Conservation (phyloP, 78 protist species). For the Corallochytrium limacisporum region DNA sequence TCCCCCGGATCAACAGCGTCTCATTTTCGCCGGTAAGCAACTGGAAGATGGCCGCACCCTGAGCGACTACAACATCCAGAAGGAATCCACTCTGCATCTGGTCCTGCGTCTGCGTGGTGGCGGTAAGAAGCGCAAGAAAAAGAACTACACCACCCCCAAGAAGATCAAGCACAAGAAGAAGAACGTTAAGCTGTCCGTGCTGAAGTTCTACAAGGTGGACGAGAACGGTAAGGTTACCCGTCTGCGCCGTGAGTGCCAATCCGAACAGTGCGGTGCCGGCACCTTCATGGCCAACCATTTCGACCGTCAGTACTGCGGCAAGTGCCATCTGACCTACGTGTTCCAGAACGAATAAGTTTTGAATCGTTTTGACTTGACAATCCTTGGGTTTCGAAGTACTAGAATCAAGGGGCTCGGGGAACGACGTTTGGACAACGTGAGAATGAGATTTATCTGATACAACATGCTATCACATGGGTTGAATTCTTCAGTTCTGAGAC, state of each 20-base stretch:
- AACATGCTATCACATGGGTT: too few relatives aligned
- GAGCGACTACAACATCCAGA: conserved; percentile 78
- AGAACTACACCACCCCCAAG: conserved; percentile 93
- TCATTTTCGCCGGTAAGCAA: conserved; percentile 98
- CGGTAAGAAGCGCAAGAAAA: conserved; percentile 96
- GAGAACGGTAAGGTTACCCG: conserved; percentile 83
- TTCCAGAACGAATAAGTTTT: conserved; percentile 9
- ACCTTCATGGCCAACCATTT: conserved; percentile 90
- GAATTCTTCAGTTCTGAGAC: too few relatives aligned
- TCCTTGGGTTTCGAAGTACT: too few relatives aligned
- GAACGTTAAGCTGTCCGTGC: conserved; percentile 76
- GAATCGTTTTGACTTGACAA: too few relatives aligned
- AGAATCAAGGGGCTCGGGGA: too few relatives aligned
- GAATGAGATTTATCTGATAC: too few relatives aligned
- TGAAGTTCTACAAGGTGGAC: conserved; percentile 91
- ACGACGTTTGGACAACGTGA: too few relatives aligned
- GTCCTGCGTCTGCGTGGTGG: conserved; percentile 85
- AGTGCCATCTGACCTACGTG: conserved; percentile 79
- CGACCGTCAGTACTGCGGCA: conserved; percentile 93
- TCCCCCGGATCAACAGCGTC: conserved; percentile 97
- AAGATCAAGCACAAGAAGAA: conserved; percentile 80
- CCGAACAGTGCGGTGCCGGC: conserved; percentile 86
- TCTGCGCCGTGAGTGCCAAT: conserved; percentile 67
- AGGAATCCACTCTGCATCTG: conserved; percentile 62
- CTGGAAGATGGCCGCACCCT: conserved; percentile 94